These are phyloP conservation scores for Aspergillus sclerotioniger DNA, from an alignment of 495 filamentous ascomycete species.

Conservation along the genomic window DNA sequence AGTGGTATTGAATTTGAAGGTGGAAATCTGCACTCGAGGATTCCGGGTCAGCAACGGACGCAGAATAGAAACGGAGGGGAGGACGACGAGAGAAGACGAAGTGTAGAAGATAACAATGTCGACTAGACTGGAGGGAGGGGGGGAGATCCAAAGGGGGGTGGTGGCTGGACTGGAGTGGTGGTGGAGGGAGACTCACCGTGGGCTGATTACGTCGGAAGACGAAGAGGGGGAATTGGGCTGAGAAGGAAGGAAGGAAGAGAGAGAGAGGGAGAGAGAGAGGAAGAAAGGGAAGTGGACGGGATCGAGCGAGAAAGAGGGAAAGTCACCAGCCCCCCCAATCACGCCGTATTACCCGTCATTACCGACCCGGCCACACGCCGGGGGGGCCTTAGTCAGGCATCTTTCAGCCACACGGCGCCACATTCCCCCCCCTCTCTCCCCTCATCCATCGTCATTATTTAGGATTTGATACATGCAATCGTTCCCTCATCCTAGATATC, in stretches of 20 bases:
- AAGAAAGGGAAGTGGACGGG: slow-evolving; percentile 12
- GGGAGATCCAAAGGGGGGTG: slow-evolving; percentile 1
- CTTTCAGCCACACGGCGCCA: background rate
- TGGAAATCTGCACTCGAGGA: slow-evolving; percentile 17
- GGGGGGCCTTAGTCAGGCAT: background rate
- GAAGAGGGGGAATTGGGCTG: slow-evolving; percentile 9
- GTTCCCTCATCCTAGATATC: too few species aligned
- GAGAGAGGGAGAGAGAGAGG: slow-evolving; percentile 16
- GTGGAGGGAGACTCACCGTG: slow-evolving; percentile 22
- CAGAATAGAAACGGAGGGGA: background rate
- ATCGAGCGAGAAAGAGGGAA: slow-evolving; percentile 10
- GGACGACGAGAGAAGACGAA: background rate
- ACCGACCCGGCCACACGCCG: background rate
- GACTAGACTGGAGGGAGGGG: background rate
- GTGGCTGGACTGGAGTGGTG: slow-evolving; percentile 10
- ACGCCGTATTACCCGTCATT: slow-evolving; percentile 6
- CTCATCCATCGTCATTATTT: background rate
- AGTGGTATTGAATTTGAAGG: slow-evolving; percentile 16
- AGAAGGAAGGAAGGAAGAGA: slow-evolving; percentile 14
- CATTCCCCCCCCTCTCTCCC: background rate
- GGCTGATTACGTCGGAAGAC: slow-evolving; percentile 19
- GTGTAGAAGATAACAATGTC: background rate
- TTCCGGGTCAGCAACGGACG: slow-evolving; percentile 12
- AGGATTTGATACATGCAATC: too few species aligned
- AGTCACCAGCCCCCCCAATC: background rate